Conservation (phyloP, 225 moss, liverwort and hornwort genomes). For the Antitrichia curtipendula region DNA sequence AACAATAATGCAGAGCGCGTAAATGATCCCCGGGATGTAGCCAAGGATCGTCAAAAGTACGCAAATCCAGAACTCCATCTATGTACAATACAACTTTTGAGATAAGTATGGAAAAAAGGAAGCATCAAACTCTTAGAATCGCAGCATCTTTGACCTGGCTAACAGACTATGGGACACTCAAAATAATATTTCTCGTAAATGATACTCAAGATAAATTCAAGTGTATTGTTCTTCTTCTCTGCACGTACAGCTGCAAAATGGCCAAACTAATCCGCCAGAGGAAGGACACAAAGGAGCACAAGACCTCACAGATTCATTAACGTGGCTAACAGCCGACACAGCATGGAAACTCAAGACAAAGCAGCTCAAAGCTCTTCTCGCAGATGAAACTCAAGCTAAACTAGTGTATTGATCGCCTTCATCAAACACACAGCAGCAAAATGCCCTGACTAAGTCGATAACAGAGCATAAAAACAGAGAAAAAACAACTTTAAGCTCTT, state of each 20-base stretch:
- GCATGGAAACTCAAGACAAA: not conserved
- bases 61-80: conserved; percentile 33
- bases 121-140: not conserved
- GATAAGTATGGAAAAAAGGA: not conserved
- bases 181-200: not conserved
- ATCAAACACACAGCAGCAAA: not conserved
- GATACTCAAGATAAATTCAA: not conserved
- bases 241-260: not conserved
- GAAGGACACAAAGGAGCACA: too few relatives aligned
- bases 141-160: not conserved
- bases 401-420: not conserved
- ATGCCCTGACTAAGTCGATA: not conserved
- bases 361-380: not conserved
- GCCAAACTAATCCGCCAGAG: not conserved
- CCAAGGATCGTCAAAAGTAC: conserved; percentile 25
- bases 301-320: too few relatives aligned
- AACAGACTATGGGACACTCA: not conserved
- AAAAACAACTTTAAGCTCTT: not conserved
- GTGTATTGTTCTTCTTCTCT: too few relatives aligned
- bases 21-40: conserved; percentile 27
- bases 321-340: not conserved
- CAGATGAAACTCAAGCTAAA: not conserved
- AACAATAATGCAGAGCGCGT: conserved; percentile 17
- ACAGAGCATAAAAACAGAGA: not conserved
- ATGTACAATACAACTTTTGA: not conserved